phyloP scores from a whole-genome alignment of 108 stramenopile genomes.

The Nitzschia palea region DNA sequence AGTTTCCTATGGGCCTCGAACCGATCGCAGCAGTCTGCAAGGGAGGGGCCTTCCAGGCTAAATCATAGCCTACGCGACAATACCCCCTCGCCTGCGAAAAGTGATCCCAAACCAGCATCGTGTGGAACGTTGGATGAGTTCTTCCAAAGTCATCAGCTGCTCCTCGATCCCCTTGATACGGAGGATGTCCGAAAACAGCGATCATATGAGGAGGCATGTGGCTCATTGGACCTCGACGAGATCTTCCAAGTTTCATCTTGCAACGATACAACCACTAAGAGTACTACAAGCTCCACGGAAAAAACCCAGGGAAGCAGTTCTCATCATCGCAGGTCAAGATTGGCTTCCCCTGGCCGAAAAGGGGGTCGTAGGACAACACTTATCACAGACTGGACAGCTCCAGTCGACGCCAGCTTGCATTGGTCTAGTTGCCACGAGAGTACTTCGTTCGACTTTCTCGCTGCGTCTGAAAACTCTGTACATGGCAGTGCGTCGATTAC shows the following conservation, averaged over 20 bases:
- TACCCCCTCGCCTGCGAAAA: not conserved
- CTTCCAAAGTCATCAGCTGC: not conserved
- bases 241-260: not conserved
- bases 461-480: not conserved
- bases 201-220: not conserved
- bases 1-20: not conserved
- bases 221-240: not conserved
- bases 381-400: slow-evolving; percentile 6
- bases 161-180: not conserved
- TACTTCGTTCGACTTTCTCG: not conserved
- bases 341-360: not conserved
- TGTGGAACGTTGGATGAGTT: not conserved
- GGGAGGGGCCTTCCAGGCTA: not conserved
- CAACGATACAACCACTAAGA: not conserved
- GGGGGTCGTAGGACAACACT: not conserved
- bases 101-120: not conserved
- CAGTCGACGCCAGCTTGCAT: not conserved
- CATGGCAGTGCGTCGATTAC: not conserved
- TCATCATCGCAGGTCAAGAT: not conserved
- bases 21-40: not conserved
- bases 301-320: not conserved
- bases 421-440: slow-evolving; percentile 8
- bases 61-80: not conserved
- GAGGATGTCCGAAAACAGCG: not conserved
- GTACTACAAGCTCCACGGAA: not conserved